Evolutionary conservation across 176 grass and related monocot species (phyloP).

Genomic region (Pontederia crassipes): DNA sequence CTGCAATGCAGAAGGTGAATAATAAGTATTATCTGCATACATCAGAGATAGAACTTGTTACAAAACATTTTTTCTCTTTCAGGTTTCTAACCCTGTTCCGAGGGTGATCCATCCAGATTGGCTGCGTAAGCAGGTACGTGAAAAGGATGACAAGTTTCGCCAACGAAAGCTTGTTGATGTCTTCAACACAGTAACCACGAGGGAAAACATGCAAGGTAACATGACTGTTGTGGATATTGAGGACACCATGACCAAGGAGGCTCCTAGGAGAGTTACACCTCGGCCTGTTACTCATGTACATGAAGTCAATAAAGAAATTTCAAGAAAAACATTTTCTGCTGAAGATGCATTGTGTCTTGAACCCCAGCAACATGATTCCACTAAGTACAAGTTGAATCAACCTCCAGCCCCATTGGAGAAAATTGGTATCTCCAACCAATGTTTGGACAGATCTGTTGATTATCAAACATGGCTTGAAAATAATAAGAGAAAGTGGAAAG

Average conservation of each 20-base stretch:
- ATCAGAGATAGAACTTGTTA: too few relatives aligned
- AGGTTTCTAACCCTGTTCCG: constrained; percentile 96
- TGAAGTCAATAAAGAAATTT: constrained; percentile 50
- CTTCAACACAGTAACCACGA: constrained; percentile 51
- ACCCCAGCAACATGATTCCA: constrained; percentile 22
- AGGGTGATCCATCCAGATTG: constrained; percentile 95
- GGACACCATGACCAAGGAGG: constrained; percentile 43
- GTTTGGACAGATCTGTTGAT: constrained; percentile 53
- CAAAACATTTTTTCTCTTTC: neutral
- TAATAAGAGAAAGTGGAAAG: constrained; percentile 91
- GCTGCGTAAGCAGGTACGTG: constrained; percentile 92
- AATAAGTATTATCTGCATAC: too few relatives aligned
- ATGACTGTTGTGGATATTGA: constrained; percentile 55
- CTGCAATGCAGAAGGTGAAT: constrained; percentile 91
- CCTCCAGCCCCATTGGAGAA: constrained; percentile 17
- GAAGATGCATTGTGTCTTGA: constrained; percentile 20
- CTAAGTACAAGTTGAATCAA: constrained; percentile 24
- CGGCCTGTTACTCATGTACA: constrained; percentile 29
- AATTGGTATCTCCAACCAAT: constrained; percentile 27
- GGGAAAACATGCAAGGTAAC: constrained; percentile 29
- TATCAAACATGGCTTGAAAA: constrained; percentile 93
- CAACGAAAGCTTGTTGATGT: constrained; percentile 88
- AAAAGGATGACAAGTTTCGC: constrained; percentile 87
- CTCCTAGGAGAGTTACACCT: constrained; percentile 21
- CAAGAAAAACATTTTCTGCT: constrained; percentile 31